These are phyloP conservation scores for Penicillium sp. DNA, from an alignment of 2,329 filamentous ascomycete species.

Conservation along the genomic window DNA sequence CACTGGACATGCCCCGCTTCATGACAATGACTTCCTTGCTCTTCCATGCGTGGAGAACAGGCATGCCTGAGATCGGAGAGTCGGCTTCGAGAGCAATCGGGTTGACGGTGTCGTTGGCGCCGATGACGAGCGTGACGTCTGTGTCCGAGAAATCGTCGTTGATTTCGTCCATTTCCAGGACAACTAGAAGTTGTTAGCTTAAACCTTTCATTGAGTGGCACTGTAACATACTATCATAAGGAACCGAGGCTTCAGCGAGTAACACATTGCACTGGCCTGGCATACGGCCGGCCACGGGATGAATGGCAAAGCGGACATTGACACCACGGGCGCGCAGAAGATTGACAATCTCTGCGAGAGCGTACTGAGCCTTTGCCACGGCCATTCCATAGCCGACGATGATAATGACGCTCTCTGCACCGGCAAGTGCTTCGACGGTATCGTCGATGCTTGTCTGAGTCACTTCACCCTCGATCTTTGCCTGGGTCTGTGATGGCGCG, in stretches of 20 bases:
- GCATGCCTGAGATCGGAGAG: slow-evolving; percentile 84
- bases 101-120: slow-evolving; percentile 89
- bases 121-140: slow-evolving; percentile 80
- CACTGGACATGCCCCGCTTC: slow-evolving; percentile 85
- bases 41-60: slow-evolving; percentile 88
- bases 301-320: slow-evolving; percentile 82
- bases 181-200: slow-evolving; percentile 45
- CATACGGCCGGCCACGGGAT: slow-evolving; percentile 86
- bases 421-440: slow-evolving; percentile 66
- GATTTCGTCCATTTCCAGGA: slow-evolving; percentile 93
- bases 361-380: slow-evolving; percentile 87
- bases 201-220: no score
- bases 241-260: slow-evolving; percentile 78
- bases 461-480: slow-evolving; percentile 72
- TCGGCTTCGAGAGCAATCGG: slow-evolving; percentile 80
- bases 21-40: slow-evolving; percentile 88
- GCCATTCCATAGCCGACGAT: slow-evolving; percentile 93
- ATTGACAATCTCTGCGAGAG: slow-evolving; percentile 73
- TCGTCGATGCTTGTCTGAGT: slow-evolving; percentile 76
- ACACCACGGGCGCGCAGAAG: slow-evolving; percentile 68
- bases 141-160: slow-evolving; percentile 86
- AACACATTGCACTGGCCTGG: slow-evolving; percentile 89
- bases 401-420: slow-evolving; percentile 79
- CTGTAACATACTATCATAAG: slow-evolving; percentile 68
- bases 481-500: slow-evolving; percentile 56